These are phyloP conservation scores for Sugiyamaella paludigena DNA, from an alignment of 1,139 yeast species.

Conservation along the genomic window DNA sequence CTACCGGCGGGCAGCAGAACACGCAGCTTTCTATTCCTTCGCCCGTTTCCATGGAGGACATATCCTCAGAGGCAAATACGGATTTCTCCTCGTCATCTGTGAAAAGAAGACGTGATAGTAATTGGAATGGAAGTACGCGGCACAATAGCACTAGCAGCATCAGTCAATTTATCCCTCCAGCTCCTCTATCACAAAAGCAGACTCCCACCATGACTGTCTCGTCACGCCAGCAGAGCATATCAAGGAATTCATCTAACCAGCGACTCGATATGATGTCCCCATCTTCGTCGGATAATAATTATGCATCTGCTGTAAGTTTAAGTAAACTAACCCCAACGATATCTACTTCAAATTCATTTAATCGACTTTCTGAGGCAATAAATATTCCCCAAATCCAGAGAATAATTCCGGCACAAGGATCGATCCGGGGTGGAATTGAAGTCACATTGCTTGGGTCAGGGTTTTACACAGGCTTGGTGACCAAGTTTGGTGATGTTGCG, in stretches of 20 bases:
- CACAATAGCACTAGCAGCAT: conserved; percentile 2
- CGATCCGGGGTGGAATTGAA: conserved; percentile 92
- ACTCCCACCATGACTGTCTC: neutral
- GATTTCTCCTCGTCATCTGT: conserved; percentile 28
- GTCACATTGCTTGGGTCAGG: conserved; percentile 85
- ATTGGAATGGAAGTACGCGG: conserved; percentile 24
- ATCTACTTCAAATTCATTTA: conserved; percentile 8
- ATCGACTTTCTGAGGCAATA: conserved; percentile 2
- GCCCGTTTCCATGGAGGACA: conserved; percentile 30
- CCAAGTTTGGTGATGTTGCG: conserved; percentile 79
- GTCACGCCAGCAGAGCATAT: conserved; percentile 3
- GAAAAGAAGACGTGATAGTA: conserved; percentile 30
- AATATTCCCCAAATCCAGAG: conserved; percentile 52
- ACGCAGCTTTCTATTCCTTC: conserved; percentile 19
- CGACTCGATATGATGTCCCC: conserved; percentile 19
- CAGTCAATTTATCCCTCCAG: neutral
- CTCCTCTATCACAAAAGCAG: neutral
- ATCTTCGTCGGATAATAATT: conserved; percentile 22
- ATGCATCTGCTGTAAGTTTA: conserved; percentile 10
- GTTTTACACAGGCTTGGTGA: conserved; percentile 76
- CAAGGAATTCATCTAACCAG: conserved; percentile 15
- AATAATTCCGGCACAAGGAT: conserved; percentile 92
- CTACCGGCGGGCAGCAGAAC: conserved; percentile 1
- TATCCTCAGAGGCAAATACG: conserved; percentile 24
- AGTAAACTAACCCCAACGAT: conserved; percentile 4